Evolutionary conservation across 495 filamentous ascomycete genomes (phyloP).

Genomic region (Penicillium goetzii): DNA sequence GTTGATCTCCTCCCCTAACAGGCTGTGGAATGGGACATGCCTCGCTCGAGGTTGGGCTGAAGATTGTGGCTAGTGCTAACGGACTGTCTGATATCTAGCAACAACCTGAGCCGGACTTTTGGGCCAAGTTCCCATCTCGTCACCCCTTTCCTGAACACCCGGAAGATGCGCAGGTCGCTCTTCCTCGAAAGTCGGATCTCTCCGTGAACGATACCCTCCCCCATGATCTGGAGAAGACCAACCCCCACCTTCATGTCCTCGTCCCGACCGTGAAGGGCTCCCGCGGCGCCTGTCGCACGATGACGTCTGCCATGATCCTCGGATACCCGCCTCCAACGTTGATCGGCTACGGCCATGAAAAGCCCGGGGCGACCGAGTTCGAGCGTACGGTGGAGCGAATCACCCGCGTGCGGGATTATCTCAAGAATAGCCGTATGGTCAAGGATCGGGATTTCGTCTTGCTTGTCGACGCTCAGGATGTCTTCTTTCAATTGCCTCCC

Average conservation of each 20-base stretch:
- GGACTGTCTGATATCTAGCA: constrained; percentile 9
- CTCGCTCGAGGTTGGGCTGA: constrained; percentile 9
- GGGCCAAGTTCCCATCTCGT: constrained; percentile 43
- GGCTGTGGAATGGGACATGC: constrained; percentile 7
- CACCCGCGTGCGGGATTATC: constrained; percentile 55
- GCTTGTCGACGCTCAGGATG: constrained; percentile 59
- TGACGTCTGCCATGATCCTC: constrained; percentile 63
- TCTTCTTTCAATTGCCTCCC: constrained; percentile 65
- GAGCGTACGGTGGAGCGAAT: constrained; percentile 50
- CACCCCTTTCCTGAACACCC: constrained; percentile 39
- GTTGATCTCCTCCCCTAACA: constrained; percentile 8
- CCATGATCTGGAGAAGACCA: constrained; percentile 46
- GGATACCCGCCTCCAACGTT: constrained; percentile 64
- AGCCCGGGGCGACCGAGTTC: constrained; percentile 35
- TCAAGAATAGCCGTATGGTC: constrained; percentile 51
- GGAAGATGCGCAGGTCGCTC: constrained; percentile 41
- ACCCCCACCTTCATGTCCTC: constrained; percentile 64
- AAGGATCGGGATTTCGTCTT: constrained; percentile 64
- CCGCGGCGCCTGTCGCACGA: constrained; percentile 59
- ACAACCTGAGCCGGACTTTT: constrained; percentile 39
- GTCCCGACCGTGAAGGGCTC: constrained; percentile 56
- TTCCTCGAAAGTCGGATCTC: constrained; percentile 24
- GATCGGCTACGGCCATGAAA: constrained; percentile 48
- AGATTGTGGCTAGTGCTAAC: constrained; percentile 17
- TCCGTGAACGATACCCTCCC: constrained; percentile 38